Percentiles rank a stretch among this genome's conserved stretches.
These are phyloP conservation scores for Amphirosellinia nigrospora DNA, from an alignment of 495 filamentous ascomycete species.

Conservation along the genomic window DNA sequence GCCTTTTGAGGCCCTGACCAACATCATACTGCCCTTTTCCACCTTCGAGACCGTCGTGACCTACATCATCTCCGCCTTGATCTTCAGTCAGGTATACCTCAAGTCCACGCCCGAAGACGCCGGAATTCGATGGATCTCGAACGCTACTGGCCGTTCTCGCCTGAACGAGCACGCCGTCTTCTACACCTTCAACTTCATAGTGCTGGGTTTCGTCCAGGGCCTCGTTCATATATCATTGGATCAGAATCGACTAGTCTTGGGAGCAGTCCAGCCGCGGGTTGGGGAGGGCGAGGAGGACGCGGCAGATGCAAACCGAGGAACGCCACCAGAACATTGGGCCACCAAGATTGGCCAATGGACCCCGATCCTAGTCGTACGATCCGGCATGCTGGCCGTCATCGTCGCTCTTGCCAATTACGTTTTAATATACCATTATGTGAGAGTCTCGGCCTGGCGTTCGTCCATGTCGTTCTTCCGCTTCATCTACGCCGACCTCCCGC, in stretches of 20 bases:
- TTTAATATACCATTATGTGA: conserved; percentile 66
- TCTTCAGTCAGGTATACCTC: conserved; percentile 84
- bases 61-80: conserved; percentile 78
- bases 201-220: conserved; percentile 73
- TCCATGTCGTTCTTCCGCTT: conserved; percentile 71
- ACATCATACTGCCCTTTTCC: conserved; percentile 59
- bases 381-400: conserved; percentile 45
- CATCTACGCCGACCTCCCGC: conserved; percentile 71
- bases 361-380: conserved; percentile 30
- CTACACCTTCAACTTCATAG: conserved; percentile 70
- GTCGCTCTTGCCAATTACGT: conserved; percentile 55
- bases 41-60: conserved; percentile 70
- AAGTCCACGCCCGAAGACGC: conserved; percentile 71
- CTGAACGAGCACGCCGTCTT: conserved; percentile 90
- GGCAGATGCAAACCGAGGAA: background rate
- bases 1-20: conserved; percentile 65
- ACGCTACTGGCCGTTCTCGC: conserved; percentile 65
- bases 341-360: conserved; percentile 25
- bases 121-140: conserved; percentile 73
- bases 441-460: conserved; percentile 72
- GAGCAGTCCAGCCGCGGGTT: conserved; percentile 39
- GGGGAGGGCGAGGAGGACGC: conserved; percentile 12
- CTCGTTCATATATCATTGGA: conserved; percentile 73
- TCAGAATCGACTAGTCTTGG: conserved; percentile 70
- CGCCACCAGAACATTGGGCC: conserved; percentile 14